A percentile compares a stretch with the other conserved stretches of the same genome.
Conservation (phyloP, 257 asterid genomes). For the Anisodus acutangulus region DNA sequence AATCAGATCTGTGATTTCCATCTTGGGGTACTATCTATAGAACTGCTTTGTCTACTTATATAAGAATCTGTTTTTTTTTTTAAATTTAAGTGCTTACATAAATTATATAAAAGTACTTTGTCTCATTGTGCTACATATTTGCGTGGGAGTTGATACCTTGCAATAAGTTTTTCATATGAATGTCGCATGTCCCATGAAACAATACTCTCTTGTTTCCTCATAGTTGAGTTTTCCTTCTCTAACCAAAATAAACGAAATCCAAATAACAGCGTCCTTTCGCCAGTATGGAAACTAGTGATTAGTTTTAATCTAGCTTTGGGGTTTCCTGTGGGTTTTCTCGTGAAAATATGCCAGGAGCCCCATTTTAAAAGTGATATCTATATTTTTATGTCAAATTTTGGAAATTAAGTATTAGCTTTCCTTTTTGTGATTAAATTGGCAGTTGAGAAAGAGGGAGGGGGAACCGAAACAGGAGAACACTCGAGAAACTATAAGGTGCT, state of each 20-base stretch:
- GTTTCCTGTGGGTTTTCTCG: not conserved
- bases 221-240: not conserved
- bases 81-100: not conserved
- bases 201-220: constrained; percentile 20
- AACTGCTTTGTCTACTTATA: constrained; percentile 18
- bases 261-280: not conserved
- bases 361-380: not conserved
- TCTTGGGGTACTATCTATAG: constrained; percentile 14
- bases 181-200: not conserved
- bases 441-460: constrained; percentile 7
- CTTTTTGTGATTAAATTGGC: constrained; percentile 5
- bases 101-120: not conserved
- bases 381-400: not conserved
- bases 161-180: not conserved
- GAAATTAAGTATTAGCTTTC: not conserved
- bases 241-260: constrained; percentile 10
- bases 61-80: constrained; percentile 12
- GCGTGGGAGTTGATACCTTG: not conserved
- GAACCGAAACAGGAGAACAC: not conserved
- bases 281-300: not conserved
- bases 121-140: constrained; percentile 15
- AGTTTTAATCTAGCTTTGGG: not conserved
- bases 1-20: constrained; percentile 27
- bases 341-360: constrained; percentile 14
- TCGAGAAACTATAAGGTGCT: not conserved